These are phyloP conservation scores for Microbotryum saponariae DNA, from an alignment of 1,284 basidiomycete genomes.

Conservation along the genomic window DNA sequence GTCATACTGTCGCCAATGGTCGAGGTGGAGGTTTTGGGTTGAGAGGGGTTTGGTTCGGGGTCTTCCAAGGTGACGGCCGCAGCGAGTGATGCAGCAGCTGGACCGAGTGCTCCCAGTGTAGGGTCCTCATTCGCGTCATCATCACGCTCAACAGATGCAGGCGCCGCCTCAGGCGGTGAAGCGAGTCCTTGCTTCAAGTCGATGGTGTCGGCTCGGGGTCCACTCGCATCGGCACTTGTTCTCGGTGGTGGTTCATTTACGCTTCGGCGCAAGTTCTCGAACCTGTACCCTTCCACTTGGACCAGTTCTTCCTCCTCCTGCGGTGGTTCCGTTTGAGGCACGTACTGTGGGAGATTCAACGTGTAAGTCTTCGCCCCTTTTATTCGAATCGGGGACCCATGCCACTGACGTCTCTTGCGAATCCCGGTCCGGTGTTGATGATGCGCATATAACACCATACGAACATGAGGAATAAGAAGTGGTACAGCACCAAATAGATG, in stretches of 20 bases:
- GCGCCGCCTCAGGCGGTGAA: neutral
- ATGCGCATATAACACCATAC: constrained; percentile 31
- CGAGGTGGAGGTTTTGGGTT: no score
- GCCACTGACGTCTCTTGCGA: constrained; percentile 28
- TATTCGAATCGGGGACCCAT: no score
- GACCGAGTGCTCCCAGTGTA: neutral
- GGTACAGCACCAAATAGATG: constrained; percentile 32
- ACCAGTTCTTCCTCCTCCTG: constrained; percentile 20
- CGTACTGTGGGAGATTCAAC: constrained; percentile 8
- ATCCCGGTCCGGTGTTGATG: constrained; percentile 29
- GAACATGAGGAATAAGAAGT: constrained; percentile 33
- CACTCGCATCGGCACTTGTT: neutral
- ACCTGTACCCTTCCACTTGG: constrained; percentile 14
- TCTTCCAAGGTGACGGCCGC: no score
- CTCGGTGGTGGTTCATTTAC: constrained; percentile 1
- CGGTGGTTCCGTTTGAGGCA: constrained; percentile 25
- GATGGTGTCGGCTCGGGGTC: no score
- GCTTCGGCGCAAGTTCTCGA: constrained; percentile 4
- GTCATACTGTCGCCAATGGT: no score
- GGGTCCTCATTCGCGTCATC: neutral
- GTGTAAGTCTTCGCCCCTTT: neutral
- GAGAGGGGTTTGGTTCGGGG: no score
- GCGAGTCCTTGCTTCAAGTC: no score
- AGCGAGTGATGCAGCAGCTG: neutral
- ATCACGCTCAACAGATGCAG: no score